Conservation (phyloP, 129 eudicot genomes). For the Lonicera japonica region DNA sequence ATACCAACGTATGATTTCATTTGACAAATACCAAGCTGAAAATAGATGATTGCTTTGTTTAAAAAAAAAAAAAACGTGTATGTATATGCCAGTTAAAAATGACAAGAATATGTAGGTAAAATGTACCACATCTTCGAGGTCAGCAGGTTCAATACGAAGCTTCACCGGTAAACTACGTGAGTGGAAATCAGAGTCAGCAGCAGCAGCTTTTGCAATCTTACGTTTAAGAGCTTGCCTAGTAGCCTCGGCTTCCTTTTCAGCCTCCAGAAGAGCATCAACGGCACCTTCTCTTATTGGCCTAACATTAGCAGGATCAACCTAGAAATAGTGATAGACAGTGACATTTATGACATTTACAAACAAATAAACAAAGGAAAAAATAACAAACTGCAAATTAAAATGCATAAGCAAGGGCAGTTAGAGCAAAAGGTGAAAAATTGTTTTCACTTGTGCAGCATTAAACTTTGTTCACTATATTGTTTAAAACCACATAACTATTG, state of each 20-base stretch:
- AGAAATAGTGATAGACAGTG: constrained; percentile 9
- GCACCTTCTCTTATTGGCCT: constrained; percentile 48
- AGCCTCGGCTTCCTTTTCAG: constrained; percentile 94
- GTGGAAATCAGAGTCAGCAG: too few relatives aligned
- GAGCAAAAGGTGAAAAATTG: too few relatives aligned
- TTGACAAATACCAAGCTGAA: too few relatives aligned
- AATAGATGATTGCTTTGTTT: too few relatives aligned
- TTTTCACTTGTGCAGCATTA: too few relatives aligned
- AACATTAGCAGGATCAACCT: constrained; percentile 95
- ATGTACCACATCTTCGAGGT: constrained; percentile 92
- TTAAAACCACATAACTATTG: too few relatives aligned
- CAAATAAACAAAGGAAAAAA: background rate
- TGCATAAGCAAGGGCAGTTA: background rate
- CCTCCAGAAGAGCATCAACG: constrained; percentile 72
- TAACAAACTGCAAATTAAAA: too few relatives aligned
- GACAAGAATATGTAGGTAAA: background rate
- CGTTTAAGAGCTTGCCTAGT: constrained; percentile 88
- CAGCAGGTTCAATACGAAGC: constrained; percentile 88
- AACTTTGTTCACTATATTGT: too few relatives aligned
- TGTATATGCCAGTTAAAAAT: background rate
- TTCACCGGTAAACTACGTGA: too few relatives aligned
- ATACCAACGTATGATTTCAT: too few relatives aligned
- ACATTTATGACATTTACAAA: background rate
- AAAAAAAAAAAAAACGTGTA: too few relatives aligned
- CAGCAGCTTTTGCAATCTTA: too few relatives aligned